Conservation (phyloP, 2,329 filamentous ascomycete genomes). For the Bimuria novae-zelandiae region DNA sequence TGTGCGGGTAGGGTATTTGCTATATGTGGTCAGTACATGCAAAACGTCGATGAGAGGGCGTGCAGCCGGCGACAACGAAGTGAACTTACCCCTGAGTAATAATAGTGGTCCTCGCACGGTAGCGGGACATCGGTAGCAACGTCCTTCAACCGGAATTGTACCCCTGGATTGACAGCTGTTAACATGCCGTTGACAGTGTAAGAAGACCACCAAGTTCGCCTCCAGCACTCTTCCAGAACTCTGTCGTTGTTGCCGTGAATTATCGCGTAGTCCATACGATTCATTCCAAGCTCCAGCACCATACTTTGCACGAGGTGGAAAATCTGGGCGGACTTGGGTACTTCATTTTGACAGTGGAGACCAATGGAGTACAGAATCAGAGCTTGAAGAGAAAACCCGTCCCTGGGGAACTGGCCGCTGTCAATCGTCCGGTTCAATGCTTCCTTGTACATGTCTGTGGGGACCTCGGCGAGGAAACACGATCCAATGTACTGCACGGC, state of each 20-base stretch:
- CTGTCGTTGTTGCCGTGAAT: slow-evolving; percentile 66
- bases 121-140: slow-evolving; percentile 70
- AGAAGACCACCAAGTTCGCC: slow-evolving; percentile 88
- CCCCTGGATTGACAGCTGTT: slow-evolving; percentile 75
- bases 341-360: slow-evolving; percentile 75
- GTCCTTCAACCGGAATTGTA: slow-evolving; percentile 71
- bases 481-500: slow-evolving; percentile 63
- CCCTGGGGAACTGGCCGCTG: slow-evolving; percentile 37
- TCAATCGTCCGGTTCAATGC: slow-evolving; percentile 39
- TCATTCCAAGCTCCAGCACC: slow-evolving; percentile 76
- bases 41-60: too few relatives aligned
- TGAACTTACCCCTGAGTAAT: slow-evolving; percentile 48
- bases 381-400: slow-evolving; percentile 71
- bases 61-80: slow-evolving; percentile 7
- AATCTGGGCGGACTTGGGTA: slow-evolving; percentile 68
- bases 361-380: slow-evolving; percentile 77
- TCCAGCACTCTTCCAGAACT: slow-evolving; percentile 79
- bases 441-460: slow-evolving; percentile 52
- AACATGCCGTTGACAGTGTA: slow-evolving; percentile 85
- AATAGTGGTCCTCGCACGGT: slow-evolving; percentile 83
- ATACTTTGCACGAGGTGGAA: slow-evolving; percentile 71
- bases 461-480: slow-evolving; percentile 55
- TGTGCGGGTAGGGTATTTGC: slow-evolving; percentile 48
- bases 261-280: slow-evolving; percentile 69
- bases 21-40: slow-evolving; percentile 10